Conservation (phyloP, 139 green algal species). For the Picochlorum sp. region DNA sequence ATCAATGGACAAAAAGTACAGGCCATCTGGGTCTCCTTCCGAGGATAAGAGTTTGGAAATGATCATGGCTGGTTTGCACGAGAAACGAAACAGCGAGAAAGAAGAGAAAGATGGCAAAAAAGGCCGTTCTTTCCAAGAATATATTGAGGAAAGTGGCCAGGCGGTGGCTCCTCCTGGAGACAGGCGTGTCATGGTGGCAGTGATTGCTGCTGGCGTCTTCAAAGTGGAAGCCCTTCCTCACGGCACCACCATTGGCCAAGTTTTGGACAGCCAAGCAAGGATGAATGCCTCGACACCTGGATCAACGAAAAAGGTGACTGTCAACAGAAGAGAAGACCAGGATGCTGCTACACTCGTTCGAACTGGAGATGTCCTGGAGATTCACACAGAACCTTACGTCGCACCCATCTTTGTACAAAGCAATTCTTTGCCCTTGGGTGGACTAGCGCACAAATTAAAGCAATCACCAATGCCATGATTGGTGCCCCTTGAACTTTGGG, state of each 20-base stretch:
- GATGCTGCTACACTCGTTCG: background rate
- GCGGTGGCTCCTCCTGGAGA: background rate
- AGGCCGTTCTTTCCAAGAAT: constrained; percentile 18
- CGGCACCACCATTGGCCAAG: constrained; percentile 8
- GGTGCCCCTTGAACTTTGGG: too few species aligned
- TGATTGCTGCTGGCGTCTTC: background rate
- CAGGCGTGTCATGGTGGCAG: background rate
- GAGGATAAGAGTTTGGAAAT: constrained; percentile 21
- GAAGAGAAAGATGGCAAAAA: constrained; percentile 1
- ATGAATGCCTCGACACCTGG: background rate
- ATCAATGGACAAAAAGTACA: constrained; percentile 38
- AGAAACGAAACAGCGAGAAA: background rate
- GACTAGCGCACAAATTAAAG: background rate
- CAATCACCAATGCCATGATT: too few species aligned
- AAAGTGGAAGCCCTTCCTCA: constrained; percentile 9
- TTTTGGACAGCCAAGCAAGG: background rate
- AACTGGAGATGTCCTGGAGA: constrained; percentile 25
- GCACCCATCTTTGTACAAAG: background rate
- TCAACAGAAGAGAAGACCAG: constrained; percentile 20
- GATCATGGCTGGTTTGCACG: constrained; percentile 7
- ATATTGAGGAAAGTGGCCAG: constrained; percentile 19
- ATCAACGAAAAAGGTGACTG: constrained; percentile 5
- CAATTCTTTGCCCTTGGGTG: background rate
- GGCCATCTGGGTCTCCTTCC: constrained; percentile 34
- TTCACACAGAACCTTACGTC: constrained; percentile 4